Evolutionary conservation across 306 rosid species (phyloP).

Genomic region (Abrus precatorius): DNA sequence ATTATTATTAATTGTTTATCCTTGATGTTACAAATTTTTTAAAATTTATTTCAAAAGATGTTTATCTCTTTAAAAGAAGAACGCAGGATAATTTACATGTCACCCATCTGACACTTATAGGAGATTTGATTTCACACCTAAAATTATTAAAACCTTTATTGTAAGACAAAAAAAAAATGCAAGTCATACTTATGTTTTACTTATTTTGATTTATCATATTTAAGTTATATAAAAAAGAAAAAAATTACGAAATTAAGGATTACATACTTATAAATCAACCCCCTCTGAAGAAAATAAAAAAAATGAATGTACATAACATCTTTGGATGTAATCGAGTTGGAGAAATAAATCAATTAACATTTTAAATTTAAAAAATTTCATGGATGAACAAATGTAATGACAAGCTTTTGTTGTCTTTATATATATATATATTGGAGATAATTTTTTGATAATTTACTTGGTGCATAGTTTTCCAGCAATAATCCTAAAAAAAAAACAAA

Average conservation of each 20-base stretch:
- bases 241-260: too few relatives aligned
- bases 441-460: constrained; percentile 48
- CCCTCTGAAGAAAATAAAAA: too few relatives aligned
- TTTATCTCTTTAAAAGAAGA: background rate
- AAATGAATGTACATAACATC: background rate
- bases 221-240: background rate
- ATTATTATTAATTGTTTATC: too few relatives aligned
- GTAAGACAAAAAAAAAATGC: background rate
- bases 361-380: background rate
- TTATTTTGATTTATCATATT: background rate
- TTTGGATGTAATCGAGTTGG: background rate
- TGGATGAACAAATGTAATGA: constrained; percentile 17
- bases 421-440: background rate
- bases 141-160: background rate
- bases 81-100: background rate
- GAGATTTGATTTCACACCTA: background rate
- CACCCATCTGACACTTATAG: background rate
- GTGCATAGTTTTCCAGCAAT: constrained; percentile 58
- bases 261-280: background rate
- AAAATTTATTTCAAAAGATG: background rate
- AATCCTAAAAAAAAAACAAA: background rate
- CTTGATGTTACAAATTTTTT: background rate
- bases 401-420: constrained; percentile 42
- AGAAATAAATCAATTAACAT: background rate
- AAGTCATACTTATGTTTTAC: background rate